phyloP scores from a whole-genome alignment of 2,329 filamentous ascomycete species.

The Phoma sp. region DNA sequence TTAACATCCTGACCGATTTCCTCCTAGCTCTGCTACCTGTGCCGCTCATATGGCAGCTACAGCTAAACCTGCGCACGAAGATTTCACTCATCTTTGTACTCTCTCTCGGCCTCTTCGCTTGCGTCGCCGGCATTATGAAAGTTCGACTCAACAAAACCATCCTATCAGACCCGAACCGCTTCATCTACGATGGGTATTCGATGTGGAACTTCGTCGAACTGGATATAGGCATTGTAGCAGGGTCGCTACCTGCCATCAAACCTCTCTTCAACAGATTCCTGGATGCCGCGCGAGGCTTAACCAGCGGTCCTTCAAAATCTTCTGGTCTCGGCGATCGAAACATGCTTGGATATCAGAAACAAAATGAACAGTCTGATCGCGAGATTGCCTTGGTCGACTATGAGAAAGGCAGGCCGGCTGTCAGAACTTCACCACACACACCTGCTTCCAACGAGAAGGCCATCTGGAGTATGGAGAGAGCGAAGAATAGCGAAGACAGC shows the following conservation, averaged over 20 bases:
- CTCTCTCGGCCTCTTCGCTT: constrained; percentile 50
- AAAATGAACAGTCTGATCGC: background rate
- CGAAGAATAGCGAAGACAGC: constrained; percentile 3
- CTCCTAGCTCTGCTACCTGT: constrained; percentile 52
- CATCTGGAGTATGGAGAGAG: background rate
- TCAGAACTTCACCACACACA: background rate
- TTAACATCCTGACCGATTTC: constrained; percentile 50
- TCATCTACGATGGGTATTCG: constrained; percentile 49
- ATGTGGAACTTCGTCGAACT: constrained; percentile 56
- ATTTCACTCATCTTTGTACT: constrained; percentile 45
- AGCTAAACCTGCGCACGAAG: constrained; percentile 51
- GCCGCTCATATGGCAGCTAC: constrained; percentile 51
- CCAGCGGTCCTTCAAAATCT: background rate
- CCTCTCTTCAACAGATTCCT: constrained; percentile 36
- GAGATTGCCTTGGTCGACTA: background rate
- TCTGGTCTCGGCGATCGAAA: background rate
- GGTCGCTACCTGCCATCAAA: constrained; percentile 51
- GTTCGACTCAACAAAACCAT: constrained; percentile 47
- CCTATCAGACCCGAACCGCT: constrained; percentile 44
- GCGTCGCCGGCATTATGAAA: constrained; percentile 52
- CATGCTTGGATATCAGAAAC: background rate
- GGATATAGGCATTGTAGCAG: constrained; percentile 51
- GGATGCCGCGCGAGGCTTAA: constrained; percentile 21
- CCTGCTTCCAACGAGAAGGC: background rate
- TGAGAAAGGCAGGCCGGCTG: background rate